phyloP scores from a whole-genome alignment of 2,329 filamentous ascomycete species.

The Fusarium scirpi region DNA sequence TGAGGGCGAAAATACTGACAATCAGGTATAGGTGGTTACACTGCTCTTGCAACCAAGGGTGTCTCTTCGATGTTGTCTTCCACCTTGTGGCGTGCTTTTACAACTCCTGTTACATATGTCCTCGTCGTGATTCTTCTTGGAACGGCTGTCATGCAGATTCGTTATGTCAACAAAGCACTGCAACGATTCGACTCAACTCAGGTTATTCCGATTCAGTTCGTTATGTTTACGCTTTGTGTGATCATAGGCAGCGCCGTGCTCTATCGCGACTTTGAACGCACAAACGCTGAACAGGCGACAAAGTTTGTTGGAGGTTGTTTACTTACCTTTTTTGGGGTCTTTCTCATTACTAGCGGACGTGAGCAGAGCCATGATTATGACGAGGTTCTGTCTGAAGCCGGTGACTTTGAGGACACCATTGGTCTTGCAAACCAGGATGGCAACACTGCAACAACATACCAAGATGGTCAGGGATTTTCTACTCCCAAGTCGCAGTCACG shows the following conservation, averaged over 20 bases:
- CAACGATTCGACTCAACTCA: slow-evolving; percentile 97
- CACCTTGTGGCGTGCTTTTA: slow-evolving; percentile 87
- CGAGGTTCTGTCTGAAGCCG: slow-evolving; percentile 65
- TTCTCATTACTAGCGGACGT: slow-evolving; percentile 91
- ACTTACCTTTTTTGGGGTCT: slow-evolving; percentile 96
- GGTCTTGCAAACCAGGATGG: slow-evolving; percentile 66
- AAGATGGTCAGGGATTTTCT: slow-evolving; percentile 36
- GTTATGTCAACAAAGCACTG: slow-evolving; percentile 88
- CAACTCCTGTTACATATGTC: slow-evolving; percentile 91
- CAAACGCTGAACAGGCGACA: slow-evolving; percentile 75
- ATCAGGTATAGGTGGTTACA: slow-evolving; percentile 80
- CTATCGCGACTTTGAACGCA: slow-evolving; percentile 94
- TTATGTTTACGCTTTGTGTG: slow-evolving; percentile 94
- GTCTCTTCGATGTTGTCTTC: slow-evolving; percentile 95
- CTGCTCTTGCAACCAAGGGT: slow-evolving; percentile 95
- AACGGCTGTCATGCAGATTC: slow-evolving; percentile 96
- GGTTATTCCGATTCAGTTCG: slow-evolving; percentile 97
- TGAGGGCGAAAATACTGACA: slow-evolving; percentile 18
- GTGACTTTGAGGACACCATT: slow-evolving; percentile 73
- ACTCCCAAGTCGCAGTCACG: slow-evolving; percentile 55
- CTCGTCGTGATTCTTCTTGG: slow-evolving; percentile 82
- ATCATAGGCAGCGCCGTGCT: slow-evolving; percentile 93
- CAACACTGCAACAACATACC: slow-evolving; percentile 26
- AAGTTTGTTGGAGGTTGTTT: slow-evolving; percentile 94
- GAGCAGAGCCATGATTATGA: slow-evolving; percentile 67